A percentile compares a stretch with the other conserved stretches of the same genome.
Conservation (phyloP, 140 eudicot species). For the Ambrosia hybrid region DNA sequence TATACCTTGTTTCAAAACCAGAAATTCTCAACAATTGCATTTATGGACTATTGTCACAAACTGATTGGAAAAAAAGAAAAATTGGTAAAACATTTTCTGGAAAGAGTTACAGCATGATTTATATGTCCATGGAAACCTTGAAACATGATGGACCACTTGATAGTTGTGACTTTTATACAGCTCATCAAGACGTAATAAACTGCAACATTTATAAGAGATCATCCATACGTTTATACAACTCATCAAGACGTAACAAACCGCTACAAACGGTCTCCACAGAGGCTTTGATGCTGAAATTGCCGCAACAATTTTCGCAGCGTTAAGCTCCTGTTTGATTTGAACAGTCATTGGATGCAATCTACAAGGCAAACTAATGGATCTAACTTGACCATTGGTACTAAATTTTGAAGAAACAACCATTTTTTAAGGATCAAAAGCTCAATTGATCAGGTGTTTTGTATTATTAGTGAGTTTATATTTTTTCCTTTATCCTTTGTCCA, state of each 20-base stretch:
- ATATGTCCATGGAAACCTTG: too few relatives aligned
- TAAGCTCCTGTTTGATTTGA: constrained; percentile 44
- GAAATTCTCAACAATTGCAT: too few relatives aligned
- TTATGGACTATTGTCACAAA: too few relatives aligned
- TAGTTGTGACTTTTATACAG: too few relatives aligned
- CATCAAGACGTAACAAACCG: constrained; percentile 27
- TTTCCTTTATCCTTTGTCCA: neutral
- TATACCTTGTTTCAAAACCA: too few relatives aligned
- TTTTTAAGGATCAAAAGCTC: constrained; percentile 16
- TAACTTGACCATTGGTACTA: constrained; percentile 28
- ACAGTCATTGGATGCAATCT: constrained; percentile 44
- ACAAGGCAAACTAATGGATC: constrained; percentile 53
- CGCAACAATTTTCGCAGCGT: constrained; percentile 24
- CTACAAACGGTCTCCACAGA: constrained; percentile 28
- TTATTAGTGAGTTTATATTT: constrained; percentile 3
- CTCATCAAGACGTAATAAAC: too few relatives aligned
- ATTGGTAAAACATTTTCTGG: too few relatives aligned
- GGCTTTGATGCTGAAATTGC: constrained; percentile 27
- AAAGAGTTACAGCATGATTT: too few relatives aligned
- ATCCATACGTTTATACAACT: constrained; percentile 35
- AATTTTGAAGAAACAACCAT: constrained; percentile 39
- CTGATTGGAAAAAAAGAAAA: too few relatives aligned
- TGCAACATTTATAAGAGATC: constrained; percentile 36
- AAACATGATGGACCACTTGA: too few relatives aligned
- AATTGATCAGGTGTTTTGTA: constrained; percentile 11